phyloP scores from a whole-genome alignment of 129 eudicot species.

The Dittrichia graveolens region DNA sequence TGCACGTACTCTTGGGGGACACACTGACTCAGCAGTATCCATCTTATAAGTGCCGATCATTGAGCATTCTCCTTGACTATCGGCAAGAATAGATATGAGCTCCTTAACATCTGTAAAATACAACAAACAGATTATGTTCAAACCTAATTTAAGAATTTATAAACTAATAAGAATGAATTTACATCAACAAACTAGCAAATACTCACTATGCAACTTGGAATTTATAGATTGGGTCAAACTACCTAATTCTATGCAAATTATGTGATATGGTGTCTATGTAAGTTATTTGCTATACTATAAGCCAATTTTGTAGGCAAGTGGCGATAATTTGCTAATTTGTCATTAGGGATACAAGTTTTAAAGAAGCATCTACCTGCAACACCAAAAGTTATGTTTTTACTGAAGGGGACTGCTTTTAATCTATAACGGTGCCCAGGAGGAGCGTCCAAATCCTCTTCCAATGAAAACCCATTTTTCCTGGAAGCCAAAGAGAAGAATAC shows the following conservation, averaged over 20 bases:
- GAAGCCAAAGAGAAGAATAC: slow-evolving; percentile 22
- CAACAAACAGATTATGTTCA: background rate
- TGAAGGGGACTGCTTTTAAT: slow-evolving; percentile 93
- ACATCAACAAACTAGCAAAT: too few species aligned
- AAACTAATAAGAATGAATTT: too few species aligned
- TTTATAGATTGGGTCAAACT: too few species aligned
- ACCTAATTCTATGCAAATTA: background rate
- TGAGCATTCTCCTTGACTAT: slow-evolving; percentile 89
- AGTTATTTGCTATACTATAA: background rate
- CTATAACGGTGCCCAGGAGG: slow-evolving; percentile 73
- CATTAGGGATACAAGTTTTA: background rate
- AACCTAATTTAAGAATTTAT: background rate
- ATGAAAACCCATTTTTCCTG: slow-evolving; percentile 89
- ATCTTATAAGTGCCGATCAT: slow-evolving; percentile 71
- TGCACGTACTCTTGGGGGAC: slow-evolving; percentile 96
- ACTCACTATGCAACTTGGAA: too few species aligned
- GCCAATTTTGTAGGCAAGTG: background rate
- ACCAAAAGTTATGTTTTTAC: slow-evolving; percentile 91
- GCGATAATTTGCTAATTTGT: background rate
- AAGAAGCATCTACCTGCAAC: slow-evolving; percentile 59
- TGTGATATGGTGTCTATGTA: background rate
- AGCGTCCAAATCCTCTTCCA: slow-evolving; percentile 82
- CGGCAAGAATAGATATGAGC: slow-evolving; percentile 77
- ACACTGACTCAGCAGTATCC: slow-evolving; percentile 82
- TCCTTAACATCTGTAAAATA: slow-evolving; percentile 76